These are phyloP conservation scores for Cicer cuneatum DNA, from an alignment of 306 rosid genomes.

Conservation along the genomic window DNA sequence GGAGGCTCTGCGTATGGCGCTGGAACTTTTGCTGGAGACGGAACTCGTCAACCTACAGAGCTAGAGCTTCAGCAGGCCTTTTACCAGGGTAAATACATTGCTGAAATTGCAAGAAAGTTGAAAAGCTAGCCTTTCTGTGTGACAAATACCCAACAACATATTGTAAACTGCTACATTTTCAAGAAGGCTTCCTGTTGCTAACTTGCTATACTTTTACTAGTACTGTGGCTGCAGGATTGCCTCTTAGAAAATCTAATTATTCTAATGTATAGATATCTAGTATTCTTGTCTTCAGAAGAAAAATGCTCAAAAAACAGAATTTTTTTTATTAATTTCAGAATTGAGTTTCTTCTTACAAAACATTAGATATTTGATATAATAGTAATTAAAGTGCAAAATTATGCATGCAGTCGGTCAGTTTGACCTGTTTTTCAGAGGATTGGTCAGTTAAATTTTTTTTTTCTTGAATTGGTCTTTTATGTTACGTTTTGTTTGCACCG, in stretches of 20 bases:
- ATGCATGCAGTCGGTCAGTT: too few relatives aligned
- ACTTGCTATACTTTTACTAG: constrained; percentile 7
- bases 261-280: background rate
- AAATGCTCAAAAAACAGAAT: background rate
- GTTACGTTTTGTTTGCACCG: too few relatives aligned
- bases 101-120: constrained; percentile 74
- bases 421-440: too few relatives aligned
- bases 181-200: constrained; percentile 3
- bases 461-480: too few relatives aligned
- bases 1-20: constrained; percentile 94
- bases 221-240: constrained; percentile 16
- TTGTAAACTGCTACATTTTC: constrained; percentile 9
- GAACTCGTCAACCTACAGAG: constrained; percentile 83
- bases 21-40: constrained; percentile 90
- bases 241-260: constrained; percentile 1
- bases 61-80: constrained; percentile 81
- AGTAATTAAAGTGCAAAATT: background rate
- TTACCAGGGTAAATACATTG: constrained; percentile 85
- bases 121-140: constrained; percentile 50
- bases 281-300: background rate
- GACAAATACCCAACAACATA: background rate
- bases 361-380: background rate
- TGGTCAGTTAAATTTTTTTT: too few relatives aligned
- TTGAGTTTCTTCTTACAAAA: background rate
- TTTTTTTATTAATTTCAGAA: background rate